Evolutionary conservation across 805 yeast genomes (phyloP).

Genomic region (Candida adriatica): DNA sequence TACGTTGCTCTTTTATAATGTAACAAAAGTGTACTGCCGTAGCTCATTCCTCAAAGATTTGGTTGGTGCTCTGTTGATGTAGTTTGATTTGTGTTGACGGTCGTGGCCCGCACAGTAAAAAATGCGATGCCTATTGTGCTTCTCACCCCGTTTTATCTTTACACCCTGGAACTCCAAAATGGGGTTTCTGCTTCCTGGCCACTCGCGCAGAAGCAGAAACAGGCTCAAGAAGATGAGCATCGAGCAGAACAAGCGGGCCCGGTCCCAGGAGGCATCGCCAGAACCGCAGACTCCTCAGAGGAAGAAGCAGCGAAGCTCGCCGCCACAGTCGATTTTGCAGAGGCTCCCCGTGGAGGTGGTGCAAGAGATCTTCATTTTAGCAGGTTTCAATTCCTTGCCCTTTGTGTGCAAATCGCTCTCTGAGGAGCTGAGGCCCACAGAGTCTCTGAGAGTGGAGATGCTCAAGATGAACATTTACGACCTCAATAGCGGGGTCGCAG

Average conservation of each 20-base stretch:
- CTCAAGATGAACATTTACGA: slow-evolving; percentile 16
- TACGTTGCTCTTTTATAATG: too few relatives aligned
- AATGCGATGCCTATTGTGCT: too few relatives aligned
- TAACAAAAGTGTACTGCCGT: too few relatives aligned
- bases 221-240: slow-evolving; percentile 4
- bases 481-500: slow-evolving; percentile 6
- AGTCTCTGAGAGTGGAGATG: slow-evolving; percentile 16
- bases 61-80: too few relatives aligned
- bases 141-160: too few relatives aligned
- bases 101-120: too few relatives aligned
- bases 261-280: background rate
- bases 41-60: too few relatives aligned
- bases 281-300: background rate
- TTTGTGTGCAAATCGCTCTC: slow-evolving; percentile 27
- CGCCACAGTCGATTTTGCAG: slow-evolving; percentile 19
- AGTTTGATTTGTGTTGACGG: too few relatives aligned
- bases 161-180: slow-evolving; percentile 3
- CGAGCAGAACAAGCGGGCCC: slow-evolving; percentile 3
- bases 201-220: slow-evolving; percentile 3
- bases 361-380: slow-evolving; percentile 30
- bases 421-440: slow-evolving; percentile 21
- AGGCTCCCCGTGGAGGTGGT: slow-evolving; percentile 39
- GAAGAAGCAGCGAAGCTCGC: background rate
- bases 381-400: slow-evolving; percentile 33
- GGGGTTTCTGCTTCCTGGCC: slow-evolving; percentile 11